Conservation (phyloP, 805 yeast genomes). For the Debaryomyces tyrocola region DNA sequence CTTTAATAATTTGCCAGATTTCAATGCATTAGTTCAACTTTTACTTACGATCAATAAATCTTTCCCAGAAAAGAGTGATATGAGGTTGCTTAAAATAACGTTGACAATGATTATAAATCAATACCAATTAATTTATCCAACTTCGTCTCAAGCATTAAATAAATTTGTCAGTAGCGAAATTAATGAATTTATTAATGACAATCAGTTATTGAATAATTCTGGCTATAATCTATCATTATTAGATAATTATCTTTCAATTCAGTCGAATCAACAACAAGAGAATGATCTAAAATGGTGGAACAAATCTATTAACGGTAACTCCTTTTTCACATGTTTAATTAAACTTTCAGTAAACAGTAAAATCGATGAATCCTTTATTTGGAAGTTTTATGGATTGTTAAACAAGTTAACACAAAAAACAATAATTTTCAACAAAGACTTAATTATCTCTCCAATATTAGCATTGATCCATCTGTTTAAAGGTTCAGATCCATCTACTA, state of each 20-base stretch:
- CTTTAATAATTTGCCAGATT: slow-evolving; percentile 48
- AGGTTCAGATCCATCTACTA: slow-evolving; percentile 13
- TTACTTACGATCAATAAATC: slow-evolving; percentile 40
- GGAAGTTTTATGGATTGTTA: slow-evolving; percentile 51
- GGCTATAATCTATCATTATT: slow-evolving; percentile 59
- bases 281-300: slow-evolving; percentile 80
- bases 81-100: slow-evolving; percentile 50
- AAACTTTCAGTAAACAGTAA: slow-evolving; percentile 35
- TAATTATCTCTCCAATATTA: slow-evolving; percentile 53
- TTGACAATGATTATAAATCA: slow-evolving; percentile 43
- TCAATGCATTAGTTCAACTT: slow-evolving; percentile 41
- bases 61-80: slow-evolving; percentile 17
- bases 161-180: slow-evolving; percentile 17
- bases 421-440: slow-evolving; percentile 51
- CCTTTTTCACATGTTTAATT: slow-evolving; percentile 68
- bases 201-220: slow-evolving; percentile 17
- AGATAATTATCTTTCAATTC: slow-evolving; percentile 54
- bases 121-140: slow-evolving; percentile 35
- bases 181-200: slow-evolving; percentile 12
- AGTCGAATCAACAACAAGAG: slow-evolving; percentile 48
- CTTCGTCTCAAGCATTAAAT: slow-evolving; percentile 19
- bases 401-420: slow-evolving; percentile 50
- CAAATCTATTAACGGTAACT: slow-evolving; percentile 39
- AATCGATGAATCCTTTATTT: slow-evolving; percentile 22
- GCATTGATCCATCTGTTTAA: slow-evolving; percentile 54